Base-by-base conservation (phyloP, 2,329 filamentous ascomycete species). In the Colletotrichum orbiculare region DNA sequence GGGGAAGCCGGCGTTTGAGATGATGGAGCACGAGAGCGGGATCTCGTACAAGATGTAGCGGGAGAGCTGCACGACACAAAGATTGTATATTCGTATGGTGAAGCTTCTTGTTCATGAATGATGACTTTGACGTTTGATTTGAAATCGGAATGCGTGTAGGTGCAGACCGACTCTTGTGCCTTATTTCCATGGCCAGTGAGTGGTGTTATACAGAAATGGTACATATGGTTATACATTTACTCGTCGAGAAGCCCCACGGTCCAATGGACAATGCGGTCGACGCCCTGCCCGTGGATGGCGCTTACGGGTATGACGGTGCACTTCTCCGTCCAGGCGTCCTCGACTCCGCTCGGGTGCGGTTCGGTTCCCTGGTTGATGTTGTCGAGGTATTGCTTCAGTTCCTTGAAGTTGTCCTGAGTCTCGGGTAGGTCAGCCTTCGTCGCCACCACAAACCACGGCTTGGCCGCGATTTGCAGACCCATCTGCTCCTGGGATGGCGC, bases 401-500 rank as follows among this genome's bases (percentile, higher is more conserved):
- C 78, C 41, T 77, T 78, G 75, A 93, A 99, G 74, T 96, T 96
- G 33, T 88, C 85, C 75, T 94, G 87, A 2, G 96, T 97, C 3
- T 85, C 86, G 4, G 89, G 87, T 59, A 97, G 76, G 75, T 98
- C 95, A 1, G 93, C 94, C 78, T 98, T 98, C 17, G 94, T 97
- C 1, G 93, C 95, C 47, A 97, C 89, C 6, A 97, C 94, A 72
- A 97, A 96, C 96, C 96, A 99, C 1, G 96, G 94, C 80, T 99
- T 99, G 39, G 87, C 87, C n/a, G 92, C 91, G 69, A 98, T 96
- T 45, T 91, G 88, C n/a, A 92, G 74, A n/a, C 77, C 82, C 4
- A 77, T 74, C 46, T 72, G 68, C 68, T 54, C 68, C 11, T 67
- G 68, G 6, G 72, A 69, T 1, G 69, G 60, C n/a, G 69, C 56